phyloP scores from a whole-genome alignment of 768 basidiomycete species.

The Crucibulum laeve region DNA sequence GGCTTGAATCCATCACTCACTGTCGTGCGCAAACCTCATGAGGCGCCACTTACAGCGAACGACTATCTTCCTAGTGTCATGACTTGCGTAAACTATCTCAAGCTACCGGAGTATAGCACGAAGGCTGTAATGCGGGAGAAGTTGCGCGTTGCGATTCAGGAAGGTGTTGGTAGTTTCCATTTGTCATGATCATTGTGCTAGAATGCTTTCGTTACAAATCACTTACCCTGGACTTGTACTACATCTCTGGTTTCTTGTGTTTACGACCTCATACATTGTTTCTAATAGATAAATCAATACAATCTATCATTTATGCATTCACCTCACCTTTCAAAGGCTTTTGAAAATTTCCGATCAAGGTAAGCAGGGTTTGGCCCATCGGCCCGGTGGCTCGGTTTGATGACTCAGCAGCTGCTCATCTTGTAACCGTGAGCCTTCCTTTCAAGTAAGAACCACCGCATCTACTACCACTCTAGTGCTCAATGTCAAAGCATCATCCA shows the following conservation, averaged over 20 bases:
- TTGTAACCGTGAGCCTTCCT: too few relatives aligned
- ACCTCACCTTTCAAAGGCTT: too few relatives aligned
- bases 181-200: slow-evolving; percentile 59
- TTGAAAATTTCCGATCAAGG: too few relatives aligned
- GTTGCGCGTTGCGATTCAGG: slow-evolving; percentile 78
- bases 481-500: slow-evolving; percentile 90
- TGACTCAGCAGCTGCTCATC: too few relatives aligned
- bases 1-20: slow-evolving; percentile 92
- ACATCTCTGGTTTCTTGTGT: too few relatives aligned
- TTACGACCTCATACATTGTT: too few relatives aligned
- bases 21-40: slow-evolving; percentile 95
- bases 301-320: too few relatives aligned
- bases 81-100: slow-evolving; percentile 98
- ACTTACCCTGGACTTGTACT: slow-evolving; percentile 7
- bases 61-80: slow-evolving; percentile 97
- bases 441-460: too few relatives aligned
- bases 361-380: too few relatives aligned
- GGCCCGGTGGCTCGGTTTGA: too few relatives aligned
- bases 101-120: slow-evolving; percentile 92
- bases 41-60: slow-evolving; percentile 84
- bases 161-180: slow-evolving; percentile 97
- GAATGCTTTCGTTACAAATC: background rate
- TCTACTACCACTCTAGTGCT: slow-evolving; percentile 5
- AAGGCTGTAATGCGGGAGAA: slow-evolving; percentile 84
- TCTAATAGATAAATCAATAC: too few relatives aligned